Evolutionary conservation across 768 basidiomycete species (phyloP).

Genomic region (Xanthoconium stramineum): DNA sequence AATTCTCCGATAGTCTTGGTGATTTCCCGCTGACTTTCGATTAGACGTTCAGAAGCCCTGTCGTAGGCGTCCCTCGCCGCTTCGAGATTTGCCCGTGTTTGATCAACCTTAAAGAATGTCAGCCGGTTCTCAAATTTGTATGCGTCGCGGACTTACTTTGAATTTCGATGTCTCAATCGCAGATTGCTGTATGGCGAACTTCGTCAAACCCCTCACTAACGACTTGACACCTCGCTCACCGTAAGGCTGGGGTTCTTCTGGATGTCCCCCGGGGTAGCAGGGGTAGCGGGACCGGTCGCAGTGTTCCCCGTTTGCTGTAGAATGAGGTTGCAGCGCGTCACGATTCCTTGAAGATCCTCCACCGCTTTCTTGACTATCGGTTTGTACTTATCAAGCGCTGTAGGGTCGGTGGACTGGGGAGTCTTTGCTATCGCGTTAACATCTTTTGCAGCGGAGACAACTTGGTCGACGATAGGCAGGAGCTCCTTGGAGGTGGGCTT

Average conservation of each 20-base stretch:
- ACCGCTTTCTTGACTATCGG: neutral
- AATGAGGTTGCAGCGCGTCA: slow-evolving; percentile 19
- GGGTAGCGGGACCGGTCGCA: slow-evolving; percentile 15
- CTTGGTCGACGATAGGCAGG: slow-evolving; percentile 7
- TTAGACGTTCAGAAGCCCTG: slow-evolving; percentile 9
- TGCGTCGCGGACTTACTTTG: neutral
- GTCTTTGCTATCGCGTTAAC: neutral
- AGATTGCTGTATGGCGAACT: slow-evolving; percentile 1
- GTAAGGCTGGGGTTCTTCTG: neutral
- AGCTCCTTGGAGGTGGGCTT: slow-evolving; percentile 14
- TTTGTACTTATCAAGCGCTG: neutral
- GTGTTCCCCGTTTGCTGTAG: slow-evolving; percentile 12
- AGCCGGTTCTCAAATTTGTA: neutral
- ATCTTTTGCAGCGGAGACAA: neutral
- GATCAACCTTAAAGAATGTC: slow-evolving; percentile 11
- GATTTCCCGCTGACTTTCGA: slow-evolving; percentile 15
- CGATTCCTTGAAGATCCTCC: neutral
- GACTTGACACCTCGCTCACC: neutral
- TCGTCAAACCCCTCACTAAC: too few species aligned
- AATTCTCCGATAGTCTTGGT: slow-evolving; percentile 14
- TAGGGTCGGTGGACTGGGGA: neutral
- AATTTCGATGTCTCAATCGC: slow-evolving; percentile 9
- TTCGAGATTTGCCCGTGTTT: slow-evolving; percentile 19
- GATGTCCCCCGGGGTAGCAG: slow-evolving; percentile 7
- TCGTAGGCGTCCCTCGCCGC: slow-evolving; percentile 14